Conservation (phyloP, 2,329 filamentous ascomycete genomes). For the Pestalotiopsis sp. region DNA sequence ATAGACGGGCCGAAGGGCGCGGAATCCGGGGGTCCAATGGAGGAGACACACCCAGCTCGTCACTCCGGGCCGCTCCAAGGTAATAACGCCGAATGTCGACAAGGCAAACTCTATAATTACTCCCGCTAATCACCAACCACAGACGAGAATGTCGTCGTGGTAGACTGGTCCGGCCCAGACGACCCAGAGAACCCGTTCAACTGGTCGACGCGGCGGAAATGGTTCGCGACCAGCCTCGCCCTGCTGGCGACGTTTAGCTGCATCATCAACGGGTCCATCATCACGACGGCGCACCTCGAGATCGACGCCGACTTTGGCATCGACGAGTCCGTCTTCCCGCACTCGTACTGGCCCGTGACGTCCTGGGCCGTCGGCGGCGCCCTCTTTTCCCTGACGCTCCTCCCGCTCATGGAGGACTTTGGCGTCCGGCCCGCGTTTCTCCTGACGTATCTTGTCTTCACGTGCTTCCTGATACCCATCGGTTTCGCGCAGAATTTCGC, state of each 20-base stretch:
- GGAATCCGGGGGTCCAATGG: background rate
- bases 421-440: conserved; percentile 30
- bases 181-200: conserved; percentile 40
- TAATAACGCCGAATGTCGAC: background rate
- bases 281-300: conserved; percentile 36
- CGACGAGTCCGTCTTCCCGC: conserved; percentile 38
- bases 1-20: background rate
- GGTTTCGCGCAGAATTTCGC: background rate
- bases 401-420: conserved; percentile 43
- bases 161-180: conserved; percentile 29
- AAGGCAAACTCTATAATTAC: background rate
- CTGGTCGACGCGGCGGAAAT: conserved; percentile 37
- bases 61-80: background rate
- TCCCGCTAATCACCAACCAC: background rate
- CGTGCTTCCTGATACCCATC: conserved; percentile 5
- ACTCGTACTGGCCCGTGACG: conserved; percentile 41
- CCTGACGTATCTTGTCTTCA: conserved; percentile 25
- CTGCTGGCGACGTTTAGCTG: conserved; percentile 34
- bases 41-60: background rate
- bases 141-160: background rate
- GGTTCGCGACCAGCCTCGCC: conserved; percentile 31
- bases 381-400: conserved; percentile 38
- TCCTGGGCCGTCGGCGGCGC: conserved; percentile 41
- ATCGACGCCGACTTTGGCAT: conserved; percentile 42
- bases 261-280: conserved; percentile 38